Base-by-base conservation (phyloP, 495 filamentous ascomycete genomes). In the Podospora fimiseda region DNA sequence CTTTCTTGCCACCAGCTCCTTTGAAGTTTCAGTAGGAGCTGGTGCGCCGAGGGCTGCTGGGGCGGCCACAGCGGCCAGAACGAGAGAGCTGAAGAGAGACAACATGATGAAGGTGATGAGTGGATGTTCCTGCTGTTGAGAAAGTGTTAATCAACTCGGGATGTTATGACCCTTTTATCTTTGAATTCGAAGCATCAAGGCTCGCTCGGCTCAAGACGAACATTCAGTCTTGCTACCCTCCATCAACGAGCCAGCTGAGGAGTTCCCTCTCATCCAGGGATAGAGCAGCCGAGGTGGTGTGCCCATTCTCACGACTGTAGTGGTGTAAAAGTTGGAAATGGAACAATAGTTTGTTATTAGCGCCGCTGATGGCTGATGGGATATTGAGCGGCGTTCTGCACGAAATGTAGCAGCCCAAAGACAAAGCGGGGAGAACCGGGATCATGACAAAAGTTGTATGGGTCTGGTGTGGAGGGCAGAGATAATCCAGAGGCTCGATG, bases 1-100 rank as follows among this genome's bases (percentile, higher is more conserved):
- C 37, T 60, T 60, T 2, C 53, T 45, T 7, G 50, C 37, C 21
- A 52, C 52, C 3, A 54, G 48, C 1, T 48, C 38, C 20, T 47
- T 23, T 3, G 15, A 14, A n/a, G 14, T n/a, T 15, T 30, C 44
- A 44, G 42, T 13, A 14, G 44, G 16, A 47, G 44, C 44, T 15
- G 20, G 44, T 9, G 20, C 24, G 11, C 21, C n/a, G 9, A 47
- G 20, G 11, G 23, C 21, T 9, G 44, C 20, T n/a, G 44, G 15
- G n/a, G 44, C 44, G 9, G 23, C 21, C 7, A 30, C 44, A n/a
- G 23, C 44, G 39, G 39, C 39, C 14, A 47, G 44, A 43, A 20
- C 4, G 11, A 22, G 13, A 9, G 22, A 30, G 14, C 9, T 27
- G n/a, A 47, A 23, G 2, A 15, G 9, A 14, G 44, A 47, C 44